Conservation (phyloP, 495 filamentous ascomycete species). For the Daldinia decipiens region DNA sequence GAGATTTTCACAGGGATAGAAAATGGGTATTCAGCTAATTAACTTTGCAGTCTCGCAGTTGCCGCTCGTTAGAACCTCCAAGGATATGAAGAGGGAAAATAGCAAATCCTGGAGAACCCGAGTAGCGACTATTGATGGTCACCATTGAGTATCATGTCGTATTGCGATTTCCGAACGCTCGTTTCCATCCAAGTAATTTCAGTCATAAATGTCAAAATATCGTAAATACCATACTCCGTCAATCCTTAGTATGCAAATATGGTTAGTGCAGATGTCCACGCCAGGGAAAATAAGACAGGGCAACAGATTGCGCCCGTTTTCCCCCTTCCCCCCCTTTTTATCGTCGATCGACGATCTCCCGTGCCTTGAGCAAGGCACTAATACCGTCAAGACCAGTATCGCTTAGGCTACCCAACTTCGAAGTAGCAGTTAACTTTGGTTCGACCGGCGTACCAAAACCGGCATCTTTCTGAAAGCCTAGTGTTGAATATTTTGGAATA, state of each 20-base stretch:
- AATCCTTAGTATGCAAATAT: conserved; percentile 35
- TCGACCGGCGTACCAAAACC: conserved; percentile 23
- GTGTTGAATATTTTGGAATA: conserved; percentile 26
- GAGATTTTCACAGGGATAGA: conserved; percentile 10
- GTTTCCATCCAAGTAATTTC: conserved; percentile 24
- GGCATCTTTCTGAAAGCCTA: conserved; percentile 26
- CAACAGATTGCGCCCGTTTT: background rate
- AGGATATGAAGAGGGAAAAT: conserved; percentile 4
- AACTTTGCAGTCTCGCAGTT: conserved; percentile 19
- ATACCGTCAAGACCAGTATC: conserved; percentile 57
- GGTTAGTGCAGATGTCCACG: conserved; percentile 27
- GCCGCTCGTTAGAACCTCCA: conserved; percentile 9
- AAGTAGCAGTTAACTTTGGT: conserved; percentile 16
- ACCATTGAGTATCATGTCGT: conserved; percentile 28
- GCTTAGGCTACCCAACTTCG: conserved; percentile 9
- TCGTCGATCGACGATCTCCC: conserved; percentile 64
- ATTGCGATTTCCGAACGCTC: conserved; percentile 41
- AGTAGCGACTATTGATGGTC: conserved; percentile 8
- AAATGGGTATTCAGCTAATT: conserved; percentile 35
- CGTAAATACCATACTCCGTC: conserved; percentile 41
- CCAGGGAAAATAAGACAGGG: background rate
- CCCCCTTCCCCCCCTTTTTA: conserved; percentile 6
- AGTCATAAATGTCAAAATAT: conserved; percentile 33
- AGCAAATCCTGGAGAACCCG: conserved; percentile 1
- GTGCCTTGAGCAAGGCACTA: conserved; percentile 63